Base-by-base conservation (phyloP, 768 basidiomycete genomes). In the Boletus coccyginus region DNA sequence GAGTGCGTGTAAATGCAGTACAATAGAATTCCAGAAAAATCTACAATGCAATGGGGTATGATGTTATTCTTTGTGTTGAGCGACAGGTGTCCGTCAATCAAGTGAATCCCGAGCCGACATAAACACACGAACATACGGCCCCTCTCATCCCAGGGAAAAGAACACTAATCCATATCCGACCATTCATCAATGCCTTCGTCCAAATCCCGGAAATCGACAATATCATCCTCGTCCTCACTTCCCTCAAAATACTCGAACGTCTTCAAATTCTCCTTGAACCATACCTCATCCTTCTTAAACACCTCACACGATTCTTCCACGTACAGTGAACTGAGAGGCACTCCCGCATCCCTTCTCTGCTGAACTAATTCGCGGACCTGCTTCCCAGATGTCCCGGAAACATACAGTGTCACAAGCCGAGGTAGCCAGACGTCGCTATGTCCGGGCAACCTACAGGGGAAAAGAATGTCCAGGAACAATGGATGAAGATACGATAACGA, bases 181-280 rank as follows among this genome's bases (percentile, higher is more conserved):
- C 59, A 67, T 10, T 57, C 58, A 42, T 59, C 55, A 3, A 42
- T 10, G 9, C 60, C 64, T 7, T 55, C 58, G 2, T 40, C 3
- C 38, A 51, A 21, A 46, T 71, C 69, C 7, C 68, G 73, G 14
- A 62, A 62, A 24, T 71, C 73, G 7, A 60, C 53, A 17, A 59
- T 57, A 41, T 69, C 73, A 41, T 69, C 73, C 17, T 73, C 85
- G 32, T 77, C 76, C 45, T 77, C 76, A 44, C 83, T 84, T 35
- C 81, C 77, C 55, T 83, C 84, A 57, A 85, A 88, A 58, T 74
- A 79, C 12, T 81, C 80, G 16, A 88, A 75, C 36, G 72, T 70
- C 56, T 81, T 77, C 50, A 85, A 48, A 59, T 86, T 74, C 6
- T 67, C 67, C 50, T 69, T 74, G 35, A 88, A 64, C 86, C 85